A percentile compares a stretch with the other conserved stretches of the same genome.
Conservation (phyloP, 2,329 filamentous ascomycete genomes). For the Eurotiales sp. region DNA sequence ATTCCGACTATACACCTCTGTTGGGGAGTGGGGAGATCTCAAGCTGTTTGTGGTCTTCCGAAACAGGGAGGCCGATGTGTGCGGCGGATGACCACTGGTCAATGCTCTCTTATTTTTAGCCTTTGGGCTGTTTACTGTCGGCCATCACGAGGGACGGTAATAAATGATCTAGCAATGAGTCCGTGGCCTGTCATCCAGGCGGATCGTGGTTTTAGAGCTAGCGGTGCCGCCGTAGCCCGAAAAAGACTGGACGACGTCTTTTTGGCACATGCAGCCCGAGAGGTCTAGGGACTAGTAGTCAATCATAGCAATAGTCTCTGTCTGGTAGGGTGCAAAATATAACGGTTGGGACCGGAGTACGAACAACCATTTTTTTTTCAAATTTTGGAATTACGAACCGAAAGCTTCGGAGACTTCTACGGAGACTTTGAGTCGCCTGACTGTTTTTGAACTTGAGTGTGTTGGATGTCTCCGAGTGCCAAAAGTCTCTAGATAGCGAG, state of each 20-base stretch:
- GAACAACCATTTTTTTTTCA: too few species aligned
- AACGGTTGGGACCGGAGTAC: too few species aligned
- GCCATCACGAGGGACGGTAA: slow-evolving; percentile 9
- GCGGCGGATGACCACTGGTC: not conserved
- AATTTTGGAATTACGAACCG: not conserved
- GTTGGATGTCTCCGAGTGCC: too few species aligned
- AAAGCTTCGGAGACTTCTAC: not conserved
- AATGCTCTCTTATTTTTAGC: not conserved
- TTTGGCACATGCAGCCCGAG: slow-evolving; percentile 3
- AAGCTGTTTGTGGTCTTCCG: not conserved
- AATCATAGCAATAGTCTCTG: not conserved
- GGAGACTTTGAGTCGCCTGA: too few species aligned
- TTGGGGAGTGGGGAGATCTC: not conserved
- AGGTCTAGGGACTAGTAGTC: not conserved
- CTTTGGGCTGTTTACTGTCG: not conserved
- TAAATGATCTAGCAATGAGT: slow-evolving; percentile 5
- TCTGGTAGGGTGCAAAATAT: not conserved
- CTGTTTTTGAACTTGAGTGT: too few species aligned
- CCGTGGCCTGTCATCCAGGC: not conserved
- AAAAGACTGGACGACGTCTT: slow-evolving; percentile 3
- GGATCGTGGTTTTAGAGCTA: not conserved
- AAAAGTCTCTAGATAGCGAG: too few species aligned
- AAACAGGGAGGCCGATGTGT: not conserved
- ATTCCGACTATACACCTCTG: slow-evolving; percentile 2
- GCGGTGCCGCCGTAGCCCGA: not conserved